phyloP scores from a whole-genome alignment of 1,284 basidiomycete species.

The Ceratobasidium sp. region DNA sequence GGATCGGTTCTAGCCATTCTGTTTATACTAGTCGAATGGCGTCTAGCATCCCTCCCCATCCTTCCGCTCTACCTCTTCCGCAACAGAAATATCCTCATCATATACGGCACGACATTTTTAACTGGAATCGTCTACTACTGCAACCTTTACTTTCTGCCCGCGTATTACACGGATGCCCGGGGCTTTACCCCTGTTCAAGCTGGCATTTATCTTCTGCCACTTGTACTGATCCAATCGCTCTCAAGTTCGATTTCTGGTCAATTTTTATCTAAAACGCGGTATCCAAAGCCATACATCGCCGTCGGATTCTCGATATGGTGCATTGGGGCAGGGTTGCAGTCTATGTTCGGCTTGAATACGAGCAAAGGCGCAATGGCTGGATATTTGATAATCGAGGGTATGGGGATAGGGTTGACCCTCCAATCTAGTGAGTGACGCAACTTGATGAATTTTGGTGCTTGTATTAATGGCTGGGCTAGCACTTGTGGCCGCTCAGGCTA shows the following conservation, averaged over 20 bases:
- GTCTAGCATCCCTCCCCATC: constrained; percentile 24
- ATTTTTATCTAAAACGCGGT: constrained; percentile 1
- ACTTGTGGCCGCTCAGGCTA: constrained; percentile 31
- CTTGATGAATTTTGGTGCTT: no score
- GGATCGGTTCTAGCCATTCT: constrained; percentile 18
- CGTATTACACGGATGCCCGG: constrained; percentile 36
- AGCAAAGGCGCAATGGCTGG: constrained; percentile 21
- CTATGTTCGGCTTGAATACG: constrained; percentile 20
- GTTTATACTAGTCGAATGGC: constrained; percentile 34
- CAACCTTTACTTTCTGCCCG: constrained; percentile 37
- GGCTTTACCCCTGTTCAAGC: constrained; percentile 36
- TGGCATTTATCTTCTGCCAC: constrained; percentile 30
- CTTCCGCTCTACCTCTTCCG: constrained; percentile 27
- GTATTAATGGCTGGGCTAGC: no score
- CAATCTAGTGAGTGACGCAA: constrained; percentile 11
- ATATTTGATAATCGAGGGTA: constrained; percentile 27
- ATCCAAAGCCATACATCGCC: constrained; percentile 19
- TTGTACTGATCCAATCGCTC: constrained; percentile 22
- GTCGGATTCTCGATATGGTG: constrained; percentile 35
- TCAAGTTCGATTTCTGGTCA: constrained; percentile 27
- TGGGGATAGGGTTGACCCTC: constrained; percentile 22
- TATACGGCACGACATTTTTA: constrained; percentile 25
- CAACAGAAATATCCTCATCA: constrained; percentile 30
- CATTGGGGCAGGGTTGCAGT: constrained; percentile 28
- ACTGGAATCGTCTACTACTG: constrained; percentile 37